Evolutionary conservation across 164 flowering plant genomes (phyloP), one percentile per base, ranked within the genome.

Genomic region (Euptelea pleiosperma): DNA sequence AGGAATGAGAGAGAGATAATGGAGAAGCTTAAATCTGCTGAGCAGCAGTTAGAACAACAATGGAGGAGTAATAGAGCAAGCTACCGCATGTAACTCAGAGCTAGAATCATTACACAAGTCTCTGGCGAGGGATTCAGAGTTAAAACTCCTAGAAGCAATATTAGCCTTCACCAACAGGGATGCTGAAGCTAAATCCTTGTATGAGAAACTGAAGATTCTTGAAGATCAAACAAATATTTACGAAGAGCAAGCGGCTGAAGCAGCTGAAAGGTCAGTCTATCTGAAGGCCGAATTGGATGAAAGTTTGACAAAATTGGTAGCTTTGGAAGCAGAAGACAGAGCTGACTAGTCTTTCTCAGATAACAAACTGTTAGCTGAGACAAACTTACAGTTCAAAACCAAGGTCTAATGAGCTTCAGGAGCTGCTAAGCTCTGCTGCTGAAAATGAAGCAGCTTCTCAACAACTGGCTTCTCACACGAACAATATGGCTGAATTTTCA

Each of bases 391-490:
- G 66, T 86, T 91, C 41, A 77, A 79, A 65, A 68, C 31, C 63
- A 82, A 78, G 75, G 58, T 86, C n/a, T 21, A 64, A 72, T 52
- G 95, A 90, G 66, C 85, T 84, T 63, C 75, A 90, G 67, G 82
- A 81, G 43, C 51, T 72, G 51, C 74, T 85, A 11, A 76, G 45
- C 50, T 64, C 82, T 34, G 70, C 75, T 58, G 68, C 73, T 31
- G 92, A 90, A 56, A 87, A 75, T 73, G 87, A 87, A 65, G 70
- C 67, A 18, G 58, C 74, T 45, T 55, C 70, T 43, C 75, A 79
- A 52, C 77, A 75, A 62, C 67, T 89, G 62, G 73, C 73, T 70
- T 79, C 80, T 54, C 89, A 87, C 61, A 30, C 65, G 66, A 77
- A 30, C 28, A 65, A 80, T 10, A 68, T 87, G 28, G 53, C 75